These are phyloP conservation scores for Dactylellina haptotyla DNA, from an alignment of 2,329 filamentous ascomycete species.

Conservation along the genomic window DNA sequence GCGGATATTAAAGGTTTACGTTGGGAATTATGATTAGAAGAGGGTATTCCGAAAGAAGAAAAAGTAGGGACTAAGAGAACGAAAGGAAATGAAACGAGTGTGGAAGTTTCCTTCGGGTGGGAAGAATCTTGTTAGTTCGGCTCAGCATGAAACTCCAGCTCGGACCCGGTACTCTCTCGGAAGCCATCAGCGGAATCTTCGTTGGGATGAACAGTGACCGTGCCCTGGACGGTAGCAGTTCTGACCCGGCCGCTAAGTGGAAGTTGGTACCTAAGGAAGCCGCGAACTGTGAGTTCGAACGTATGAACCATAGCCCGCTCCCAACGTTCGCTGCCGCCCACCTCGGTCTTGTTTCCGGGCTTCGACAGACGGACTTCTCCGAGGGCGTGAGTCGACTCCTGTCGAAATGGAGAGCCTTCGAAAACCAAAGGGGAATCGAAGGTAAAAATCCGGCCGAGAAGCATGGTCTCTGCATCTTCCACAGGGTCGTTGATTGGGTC, in stretches of 20 bases:
- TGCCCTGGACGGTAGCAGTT: slow-evolving; percentile 57
- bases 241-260: slow-evolving; percentile 58
- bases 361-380: slow-evolving; percentile 83
- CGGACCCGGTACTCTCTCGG: slow-evolving; percentile 33
- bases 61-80: not conserved
- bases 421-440: slow-evolving; percentile 91
- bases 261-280: slow-evolving; percentile 79
- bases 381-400: slow-evolving; percentile 75
- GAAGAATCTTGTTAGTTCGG: slow-evolving; percentile 15
- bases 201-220: slow-evolving; percentile 57
- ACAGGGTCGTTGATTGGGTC: slow-evolving; percentile 66
- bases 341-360: slow-evolving; percentile 87
- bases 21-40: slow-evolving; percentile 28
- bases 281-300: slow-evolving; percentile 91
- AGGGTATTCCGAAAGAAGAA: slow-evolving; percentile 20
- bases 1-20: slow-evolving; percentile 16
- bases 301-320: slow-evolving; percentile 88
- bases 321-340: slow-evolving; percentile 85
- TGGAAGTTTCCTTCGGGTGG: not conserved
- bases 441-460: slow-evolving; percentile 85
- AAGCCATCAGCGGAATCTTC: slow-evolving; percentile 54
- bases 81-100: slow-evolving; percentile 6
- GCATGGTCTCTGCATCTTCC: slow-evolving; percentile 78
- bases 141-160: slow-evolving; percentile 29
- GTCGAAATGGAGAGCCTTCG: slow-evolving; percentile 86